Conservation (phyloP, 2,329 filamentous ascomycete species). For the Nigrograna mackinnonii region DNA sequence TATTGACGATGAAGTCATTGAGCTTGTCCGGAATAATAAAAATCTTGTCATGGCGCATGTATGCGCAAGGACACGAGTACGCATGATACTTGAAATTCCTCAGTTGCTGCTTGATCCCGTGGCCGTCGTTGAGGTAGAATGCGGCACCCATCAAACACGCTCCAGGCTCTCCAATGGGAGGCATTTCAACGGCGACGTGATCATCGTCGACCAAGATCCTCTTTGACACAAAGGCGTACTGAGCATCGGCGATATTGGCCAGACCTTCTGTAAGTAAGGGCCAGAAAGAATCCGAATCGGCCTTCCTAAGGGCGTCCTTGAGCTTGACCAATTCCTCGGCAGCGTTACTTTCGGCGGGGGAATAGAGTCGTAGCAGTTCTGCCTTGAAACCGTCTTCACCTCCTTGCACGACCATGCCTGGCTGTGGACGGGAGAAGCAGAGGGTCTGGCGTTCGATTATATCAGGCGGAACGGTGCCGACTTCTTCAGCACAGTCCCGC, state of each 20-base stretch:
- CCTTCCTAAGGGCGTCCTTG: conserved; percentile 58
- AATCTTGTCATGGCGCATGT: conserved; percentile 74
- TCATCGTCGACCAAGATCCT: conserved; percentile 63
- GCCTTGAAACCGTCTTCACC: conserved; percentile 49
- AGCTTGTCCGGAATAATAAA: conserved; percentile 68
- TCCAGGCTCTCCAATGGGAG: conserved; percentile 62
- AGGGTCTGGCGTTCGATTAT: conserved; percentile 47
- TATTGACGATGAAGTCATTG: conserved; percentile 61
- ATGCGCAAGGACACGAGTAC: conserved; percentile 66
- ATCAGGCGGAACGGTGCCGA: conserved; percentile 37
- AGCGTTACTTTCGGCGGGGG: conserved; percentile 60
- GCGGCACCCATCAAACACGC: conserved; percentile 67
- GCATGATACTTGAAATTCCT: conserved; percentile 67
- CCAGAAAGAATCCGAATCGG: conserved; percentile 67
- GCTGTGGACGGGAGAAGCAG: conserved; percentile 44
- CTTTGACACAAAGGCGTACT: conserved; percentile 72
- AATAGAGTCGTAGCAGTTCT: conserved; percentile 34
- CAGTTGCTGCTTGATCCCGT: conserved; percentile 55
- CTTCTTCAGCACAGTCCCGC: conserved; percentile 26
- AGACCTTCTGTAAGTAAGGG: conserved; percentile 65
- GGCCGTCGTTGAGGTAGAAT: conserved; percentile 67
- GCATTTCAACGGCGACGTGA: conserved; percentile 62
- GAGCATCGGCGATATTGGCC: conserved; percentile 64
- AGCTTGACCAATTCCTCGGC: conserved; percentile 63
- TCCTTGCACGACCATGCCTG: conserved; percentile 48